Conservation (phyloP, 371 early-diverging fungal species). For the Mucor lusitanicus region DNA sequence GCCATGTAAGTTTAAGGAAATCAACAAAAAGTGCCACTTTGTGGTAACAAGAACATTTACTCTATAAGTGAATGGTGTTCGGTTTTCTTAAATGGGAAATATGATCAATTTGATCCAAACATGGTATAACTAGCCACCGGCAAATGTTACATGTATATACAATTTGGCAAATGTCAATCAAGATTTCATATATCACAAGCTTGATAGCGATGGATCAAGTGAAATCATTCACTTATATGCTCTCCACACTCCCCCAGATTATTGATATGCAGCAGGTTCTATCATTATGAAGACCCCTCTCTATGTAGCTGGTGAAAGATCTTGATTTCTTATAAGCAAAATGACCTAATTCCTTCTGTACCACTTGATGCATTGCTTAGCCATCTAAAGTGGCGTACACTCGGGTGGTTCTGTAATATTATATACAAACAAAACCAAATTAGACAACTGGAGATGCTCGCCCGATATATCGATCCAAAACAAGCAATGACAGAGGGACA, state of each 20-base stretch:
- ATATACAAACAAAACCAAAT: not conserved
- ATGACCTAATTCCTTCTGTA: not conserved
- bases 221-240: not conserved
- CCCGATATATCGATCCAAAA: not conserved
- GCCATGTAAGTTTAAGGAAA: not conserved
- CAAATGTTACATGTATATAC: not conserved
- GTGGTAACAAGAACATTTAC: not conserved
- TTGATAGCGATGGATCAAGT: not conserved
- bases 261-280: not conserved
- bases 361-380: not conserved
- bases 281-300: not conserved
- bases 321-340: not conserved
- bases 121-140: not conserved
- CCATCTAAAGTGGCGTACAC: not conserved
- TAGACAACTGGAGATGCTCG: not conserved
- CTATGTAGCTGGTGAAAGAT: not conserved
- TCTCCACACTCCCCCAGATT: not conserved
- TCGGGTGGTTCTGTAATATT: not conserved
- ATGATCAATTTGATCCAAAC: not conserved
- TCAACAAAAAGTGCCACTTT: not conserved
- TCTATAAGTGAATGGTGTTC: not conserved
- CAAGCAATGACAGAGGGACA: not conserved
- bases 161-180: not conserved
- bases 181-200: too few species aligned
- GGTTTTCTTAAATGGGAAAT: not conserved